Base-by-base conservation (phyloP, 768 basidiomycete species). In the Cystofilobasidium capitatum region DNA sequence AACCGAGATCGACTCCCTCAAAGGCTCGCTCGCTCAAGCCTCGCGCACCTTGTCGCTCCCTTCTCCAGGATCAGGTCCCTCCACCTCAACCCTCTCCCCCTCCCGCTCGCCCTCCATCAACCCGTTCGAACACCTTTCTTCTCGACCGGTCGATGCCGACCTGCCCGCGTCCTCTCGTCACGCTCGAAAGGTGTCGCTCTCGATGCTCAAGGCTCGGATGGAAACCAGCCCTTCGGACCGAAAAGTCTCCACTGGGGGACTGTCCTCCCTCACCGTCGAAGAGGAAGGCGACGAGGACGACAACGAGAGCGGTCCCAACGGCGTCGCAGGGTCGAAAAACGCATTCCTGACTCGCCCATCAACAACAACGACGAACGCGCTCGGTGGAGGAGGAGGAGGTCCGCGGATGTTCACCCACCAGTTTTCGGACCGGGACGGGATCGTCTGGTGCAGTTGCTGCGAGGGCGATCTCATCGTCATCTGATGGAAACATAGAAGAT, bases 141-240 rank as follows among this genome's bases (percentile, higher is more conserved):
- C 82, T 22, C 66, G 63, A 45, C 79, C 85, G 1, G 83, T 88
- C 65, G 88, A 89, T 69, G 82, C 84, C 35, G 82, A 81, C 60
- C 80, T 91, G 58, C 83, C 87, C 9, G 82, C 87, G 0, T 87
- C 89, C 76, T 86, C 87, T 40, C 80, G 83, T 35, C 89, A 91
- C 77, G 90, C 90, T 74, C 86, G 89, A 64, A 83, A 85, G 72
- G 84, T 89, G 72, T 89, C 88, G 77, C 77, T 92, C 71, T 84
- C 86, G 76, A 92, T 93, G 88, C 83, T 93, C 60, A 91, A 90
- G 74, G 89, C 88, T 26, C 84, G 90, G 51, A 92, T 68, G 66
- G 66, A 62, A 8, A 37, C 59, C 14, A 17, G n/a, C 3, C 26
- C 59, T 10, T 39, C 37, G 22, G 36, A 24, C 17, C 39, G 37